phyloP scores from a whole-genome alignment of 1,284 basidiomycete species.

The Marasmius sp. region DNA sequence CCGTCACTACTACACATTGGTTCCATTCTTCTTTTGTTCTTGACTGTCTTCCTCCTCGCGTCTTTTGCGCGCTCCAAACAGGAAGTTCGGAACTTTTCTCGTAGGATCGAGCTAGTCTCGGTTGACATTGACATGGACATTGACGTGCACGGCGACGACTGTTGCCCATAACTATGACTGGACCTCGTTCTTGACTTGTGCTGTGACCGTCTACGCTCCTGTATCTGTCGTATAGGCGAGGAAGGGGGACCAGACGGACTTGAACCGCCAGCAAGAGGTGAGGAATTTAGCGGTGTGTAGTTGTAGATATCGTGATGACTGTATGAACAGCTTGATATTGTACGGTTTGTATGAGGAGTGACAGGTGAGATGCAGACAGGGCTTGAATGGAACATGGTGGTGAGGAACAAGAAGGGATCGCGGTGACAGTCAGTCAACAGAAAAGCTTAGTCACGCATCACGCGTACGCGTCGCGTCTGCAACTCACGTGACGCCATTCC shows the following conservation, averaged over 20 bases:
- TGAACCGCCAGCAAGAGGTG: conserved; percentile 41
- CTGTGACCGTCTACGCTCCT: conserved; percentile 44
- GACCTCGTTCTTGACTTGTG: conserved; percentile 35
- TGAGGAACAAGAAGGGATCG: background rate
- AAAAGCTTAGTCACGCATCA: background rate
- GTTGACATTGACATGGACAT: conserved; percentile 14
- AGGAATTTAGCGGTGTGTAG: conserved; percentile 45
- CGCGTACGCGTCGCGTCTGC: no score
- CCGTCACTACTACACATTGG: conserved; percentile 48
- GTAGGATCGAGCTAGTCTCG: conserved; percentile 40
- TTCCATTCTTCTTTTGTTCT: conserved; percentile 32
- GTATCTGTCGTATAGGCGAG: conserved; percentile 40
- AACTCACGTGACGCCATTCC: no score
- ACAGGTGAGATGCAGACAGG: conserved; percentile 5
- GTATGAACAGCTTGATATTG: background rate
- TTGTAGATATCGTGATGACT: conserved; percentile 15
- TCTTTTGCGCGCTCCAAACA: conserved; percentile 59
- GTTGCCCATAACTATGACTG: background rate
- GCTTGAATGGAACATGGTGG: conserved; percentile 5
- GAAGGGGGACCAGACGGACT: conserved; percentile 33
- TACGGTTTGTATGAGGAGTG: conserved; percentile 10
- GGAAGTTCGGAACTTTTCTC: conserved; percentile 59
- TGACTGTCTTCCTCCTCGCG: conserved; percentile 50
- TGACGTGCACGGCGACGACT: conserved; percentile 20
- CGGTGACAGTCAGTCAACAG: background rate